Percentiles rank a stretch among this genome's conserved stretches.
Conservation (phyloP, 306 rosid species). For the Oemleria cerasiformis region DNA sequence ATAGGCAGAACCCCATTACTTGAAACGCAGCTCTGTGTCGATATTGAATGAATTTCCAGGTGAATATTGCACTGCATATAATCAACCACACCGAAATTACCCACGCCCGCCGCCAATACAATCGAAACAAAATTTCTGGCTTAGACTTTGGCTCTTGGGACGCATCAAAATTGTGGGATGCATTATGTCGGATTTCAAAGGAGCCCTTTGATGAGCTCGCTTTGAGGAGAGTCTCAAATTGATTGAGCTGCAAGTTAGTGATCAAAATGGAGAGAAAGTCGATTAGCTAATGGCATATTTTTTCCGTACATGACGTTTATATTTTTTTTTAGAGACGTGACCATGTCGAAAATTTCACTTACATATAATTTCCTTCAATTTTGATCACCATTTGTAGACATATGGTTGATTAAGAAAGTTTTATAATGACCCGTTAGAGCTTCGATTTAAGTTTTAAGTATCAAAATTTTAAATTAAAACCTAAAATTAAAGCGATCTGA, state of each 20-base stretch:
- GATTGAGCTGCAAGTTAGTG: slow-evolving; percentile 34
- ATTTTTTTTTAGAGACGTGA: too few species aligned
- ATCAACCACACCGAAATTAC: slow-evolving; percentile 57
- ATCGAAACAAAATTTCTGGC: slow-evolving; percentile 57
- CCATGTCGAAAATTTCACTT: too few species aligned
- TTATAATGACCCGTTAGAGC: too few species aligned
- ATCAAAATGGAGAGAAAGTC: slow-evolving; percentile 16
- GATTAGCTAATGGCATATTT: too few species aligned
- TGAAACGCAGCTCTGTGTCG: slow-evolving; percentile 54
- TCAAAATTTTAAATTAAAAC: too few species aligned
- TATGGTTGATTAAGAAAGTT: too few species aligned
- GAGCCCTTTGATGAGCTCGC: slow-evolving; percentile 31
- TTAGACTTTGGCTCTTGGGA: slow-evolving; percentile 45
- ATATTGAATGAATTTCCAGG: slow-evolving; percentile 77
- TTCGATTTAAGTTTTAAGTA: too few species aligned
- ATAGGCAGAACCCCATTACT: slow-evolving; percentile 87
- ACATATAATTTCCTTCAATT: too few species aligned
- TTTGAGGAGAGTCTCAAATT: slow-evolving; percentile 53
- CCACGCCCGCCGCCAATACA: slow-evolving; percentile 75
- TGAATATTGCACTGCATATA: slow-evolving; percentile 47
- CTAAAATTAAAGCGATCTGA: too few species aligned
- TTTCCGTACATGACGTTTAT: too few species aligned
- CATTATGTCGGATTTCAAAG: slow-evolving; percentile 10
- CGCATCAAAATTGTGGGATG: slow-evolving; percentile 16
- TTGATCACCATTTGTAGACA: too few species aligned